These are phyloP conservation scores for Colletotrichum tropicicola DNA, from an alignment of 2,329 filamentous ascomycete genomes.

Conservation along the genomic window DNA sequence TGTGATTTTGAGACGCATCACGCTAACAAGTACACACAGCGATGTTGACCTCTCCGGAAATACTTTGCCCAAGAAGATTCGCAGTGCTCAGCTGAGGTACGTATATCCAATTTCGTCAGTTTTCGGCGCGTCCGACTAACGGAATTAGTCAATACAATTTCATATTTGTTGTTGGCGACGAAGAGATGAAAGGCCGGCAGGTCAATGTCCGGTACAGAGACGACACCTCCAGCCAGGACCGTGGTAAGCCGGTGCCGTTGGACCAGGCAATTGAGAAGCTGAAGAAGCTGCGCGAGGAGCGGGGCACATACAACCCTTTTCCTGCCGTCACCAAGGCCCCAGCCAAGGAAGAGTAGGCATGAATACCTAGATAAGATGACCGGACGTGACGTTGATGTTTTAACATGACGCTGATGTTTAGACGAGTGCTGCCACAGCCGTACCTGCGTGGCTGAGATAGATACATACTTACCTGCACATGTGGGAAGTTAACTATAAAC, in stretches of 20 bases:
- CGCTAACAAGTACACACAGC: background rate
- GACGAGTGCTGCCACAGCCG: background rate
- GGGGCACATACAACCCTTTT: slow-evolving; percentile 47
- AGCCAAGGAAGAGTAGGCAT: slow-evolving; percentile 33
- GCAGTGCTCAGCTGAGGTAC: slow-evolving; percentile 81
- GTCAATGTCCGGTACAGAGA: slow-evolving; percentile 73
- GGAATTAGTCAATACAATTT: slow-evolving; percentile 17
- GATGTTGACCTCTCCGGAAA: slow-evolving; percentile 79
- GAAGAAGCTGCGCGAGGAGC: slow-evolving; percentile 58
- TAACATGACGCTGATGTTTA: too few species aligned
- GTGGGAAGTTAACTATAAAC: too few species aligned
- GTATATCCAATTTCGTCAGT: slow-evolving; percentile 47
- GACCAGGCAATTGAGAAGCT: slow-evolving; percentile 67
- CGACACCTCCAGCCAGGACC: slow-evolving; percentile 68
- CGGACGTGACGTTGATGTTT: too few species aligned
- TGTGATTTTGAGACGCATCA: background rate
- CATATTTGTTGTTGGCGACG: slow-evolving; percentile 64
- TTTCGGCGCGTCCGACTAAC: slow-evolving; percentile 32
- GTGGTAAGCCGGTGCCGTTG: slow-evolving; percentile 66
- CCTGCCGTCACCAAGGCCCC: slow-evolving; percentile 33
- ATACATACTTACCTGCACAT: background rate
- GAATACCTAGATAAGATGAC: slow-evolving; percentile 10
- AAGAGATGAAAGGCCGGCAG: slow-evolving; percentile 67
- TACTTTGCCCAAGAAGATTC: slow-evolving; percentile 90
- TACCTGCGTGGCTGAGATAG: background rate